Evolutionary conservation across 1,284 basidiomycete species (phyloP).

Genomic region (Microstroma glucosiphilum): DNA sequence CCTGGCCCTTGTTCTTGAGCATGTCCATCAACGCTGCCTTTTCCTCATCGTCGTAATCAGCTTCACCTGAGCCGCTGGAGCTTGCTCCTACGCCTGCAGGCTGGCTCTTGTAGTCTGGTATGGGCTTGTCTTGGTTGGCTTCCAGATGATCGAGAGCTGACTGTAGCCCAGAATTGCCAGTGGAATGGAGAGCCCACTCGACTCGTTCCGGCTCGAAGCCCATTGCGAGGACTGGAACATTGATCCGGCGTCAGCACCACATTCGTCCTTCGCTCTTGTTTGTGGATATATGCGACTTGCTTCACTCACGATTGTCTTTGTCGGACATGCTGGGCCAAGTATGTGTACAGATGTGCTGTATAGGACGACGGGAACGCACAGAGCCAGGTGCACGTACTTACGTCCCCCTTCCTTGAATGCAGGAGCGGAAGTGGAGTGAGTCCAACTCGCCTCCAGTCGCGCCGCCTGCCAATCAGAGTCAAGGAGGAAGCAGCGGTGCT

Average conservation of each 20-base stretch:
- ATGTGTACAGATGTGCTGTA: too few species aligned
- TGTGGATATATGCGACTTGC: neutral
- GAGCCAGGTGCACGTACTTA: too few species aligned
- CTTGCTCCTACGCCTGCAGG: conserved; percentile 9
- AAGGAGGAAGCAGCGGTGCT: too few species aligned
- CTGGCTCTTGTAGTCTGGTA: conserved; percentile 33
- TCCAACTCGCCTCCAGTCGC: too few species aligned
- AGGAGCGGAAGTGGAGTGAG: too few species aligned
- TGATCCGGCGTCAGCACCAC: neutral
- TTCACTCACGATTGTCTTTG: conserved; percentile 10
- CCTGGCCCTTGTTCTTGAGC: conserved; percentile 29
- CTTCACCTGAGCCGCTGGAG: neutral
- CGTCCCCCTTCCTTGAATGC: too few species aligned
- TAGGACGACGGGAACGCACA: too few species aligned
- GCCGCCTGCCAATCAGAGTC: too few species aligned
- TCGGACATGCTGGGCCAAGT: conserved; percentile 8
- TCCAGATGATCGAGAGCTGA: conserved; percentile 48
- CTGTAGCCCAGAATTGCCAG: conserved; percentile 34
- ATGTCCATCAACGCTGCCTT: conserved; percentile 35
- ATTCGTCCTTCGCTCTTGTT: neutral
- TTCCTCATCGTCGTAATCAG: conserved; percentile 40
- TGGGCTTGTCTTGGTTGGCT: conserved; percentile 36
- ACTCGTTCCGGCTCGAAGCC: conserved; percentile 44
- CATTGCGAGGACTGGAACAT: conserved; percentile 42
- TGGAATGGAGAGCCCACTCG: conserved; percentile 45